A percentile compares a stretch with the other conserved stretches of the same genome.
These are phyloP conservation scores for Talaromyces sp. DNA, from an alignment of 2,329 filamentous ascomycete species.

Conservation along the genomic window DNA sequence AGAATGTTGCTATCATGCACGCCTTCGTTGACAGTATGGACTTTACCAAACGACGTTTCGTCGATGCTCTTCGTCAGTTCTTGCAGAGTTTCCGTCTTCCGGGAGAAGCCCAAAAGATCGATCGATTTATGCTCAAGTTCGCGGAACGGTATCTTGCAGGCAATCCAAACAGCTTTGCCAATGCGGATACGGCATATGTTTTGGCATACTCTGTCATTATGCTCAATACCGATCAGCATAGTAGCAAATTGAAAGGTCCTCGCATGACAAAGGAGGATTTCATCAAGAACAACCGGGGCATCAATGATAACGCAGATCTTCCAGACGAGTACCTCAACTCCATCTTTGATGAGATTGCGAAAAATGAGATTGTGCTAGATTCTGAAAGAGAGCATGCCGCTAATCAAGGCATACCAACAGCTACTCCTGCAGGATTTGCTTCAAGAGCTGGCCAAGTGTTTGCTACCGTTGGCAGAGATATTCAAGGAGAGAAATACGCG, in stretches of 20 bases:
- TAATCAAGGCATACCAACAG: slow-evolving; percentile 63
- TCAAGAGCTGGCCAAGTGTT: slow-evolving; percentile 84
- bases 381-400: slow-evolving; percentile 89
- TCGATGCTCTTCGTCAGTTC: slow-evolving; percentile 86
- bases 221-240: slow-evolving; percentile 94
- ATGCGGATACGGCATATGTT: slow-evolving; percentile 96
- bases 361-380: slow-evolving; percentile 89
- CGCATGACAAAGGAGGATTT: slow-evolving; percentile 97
- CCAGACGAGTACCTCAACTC: slow-evolving; percentile 84
- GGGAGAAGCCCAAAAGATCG: slow-evolving; percentile 96
- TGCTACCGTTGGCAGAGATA: slow-evolving; percentile 84
- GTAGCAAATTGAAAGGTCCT: slow-evolving; percentile 71
- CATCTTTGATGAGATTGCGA: slow-evolving; percentile 89
- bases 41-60: slow-evolving; percentile 85
- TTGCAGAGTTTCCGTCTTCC: slow-evolving; percentile 92
- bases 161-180: slow-evolving; percentile 96
- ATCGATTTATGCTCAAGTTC: slow-evolving; percentile 99
- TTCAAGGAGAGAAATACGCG: slow-evolving; percentile 87
- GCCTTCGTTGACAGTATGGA: slow-evolving; percentile 96
- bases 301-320: slow-evolving; percentile 92
- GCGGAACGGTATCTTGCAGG: slow-evolving; percentile 91
- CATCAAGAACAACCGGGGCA: slow-evolving; percentile 97
- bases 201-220: slow-evolving; percentile 94
- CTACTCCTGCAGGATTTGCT: slow-evolving; percentile 65
- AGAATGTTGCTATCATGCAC: slow-evolving; percentile 97